Evolutionary conservation across 1,284 basidiomycete genomes (phyloP).

Genomic region (Papiliotrema terrestris): DNA sequence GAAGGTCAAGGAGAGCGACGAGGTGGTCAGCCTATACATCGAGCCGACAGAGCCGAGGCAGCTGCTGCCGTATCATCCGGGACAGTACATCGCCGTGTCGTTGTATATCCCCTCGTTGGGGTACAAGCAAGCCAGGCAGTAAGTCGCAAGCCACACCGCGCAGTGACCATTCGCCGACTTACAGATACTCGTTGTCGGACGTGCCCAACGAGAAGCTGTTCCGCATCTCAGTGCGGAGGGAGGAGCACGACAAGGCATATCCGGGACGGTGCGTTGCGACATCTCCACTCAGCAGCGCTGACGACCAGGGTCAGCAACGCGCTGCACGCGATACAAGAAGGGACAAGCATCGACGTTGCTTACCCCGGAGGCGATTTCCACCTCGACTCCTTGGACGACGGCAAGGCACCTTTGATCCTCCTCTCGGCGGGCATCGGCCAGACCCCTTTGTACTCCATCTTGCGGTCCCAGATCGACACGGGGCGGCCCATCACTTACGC

Average conservation of each 20-base stretch:
- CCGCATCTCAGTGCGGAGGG: constrained; percentile 35
- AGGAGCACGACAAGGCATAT: constrained; percentile 9
- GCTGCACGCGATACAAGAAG: constrained; percentile 30
- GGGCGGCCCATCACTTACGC: constrained; percentile 12
- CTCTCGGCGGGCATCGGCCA: constrained; percentile 39
- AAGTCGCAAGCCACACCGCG: neutral
- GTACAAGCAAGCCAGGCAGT: constrained; percentile 27
- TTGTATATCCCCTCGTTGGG: constrained; percentile 14
- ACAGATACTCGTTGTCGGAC: constrained; percentile 35
- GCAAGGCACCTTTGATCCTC: constrained; percentile 31
- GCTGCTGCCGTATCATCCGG: constrained; percentile 29
- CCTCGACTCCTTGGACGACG: constrained; percentile 17
- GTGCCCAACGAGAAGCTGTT: constrained; percentile 23
- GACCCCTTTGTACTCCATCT: constrained; percentile 36
- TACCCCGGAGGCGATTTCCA: constrained; percentile 34
- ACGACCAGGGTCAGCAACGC: constrained; percentile 13
- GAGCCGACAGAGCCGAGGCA: constrained; percentile 23
- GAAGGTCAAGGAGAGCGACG: constrained; percentile 25
- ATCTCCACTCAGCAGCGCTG: neutral
- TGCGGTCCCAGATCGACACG: constrained; percentile 24
- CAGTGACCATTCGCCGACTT: neutral
- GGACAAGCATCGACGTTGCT: constrained; percentile 24
- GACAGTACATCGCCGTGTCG: constrained; percentile 36
- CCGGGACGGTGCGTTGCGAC: constrained; percentile 13
- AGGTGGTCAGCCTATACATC: constrained; percentile 31